Conservation (phyloP, 139 green algal species). For the Chlorella ohadii region DNA sequence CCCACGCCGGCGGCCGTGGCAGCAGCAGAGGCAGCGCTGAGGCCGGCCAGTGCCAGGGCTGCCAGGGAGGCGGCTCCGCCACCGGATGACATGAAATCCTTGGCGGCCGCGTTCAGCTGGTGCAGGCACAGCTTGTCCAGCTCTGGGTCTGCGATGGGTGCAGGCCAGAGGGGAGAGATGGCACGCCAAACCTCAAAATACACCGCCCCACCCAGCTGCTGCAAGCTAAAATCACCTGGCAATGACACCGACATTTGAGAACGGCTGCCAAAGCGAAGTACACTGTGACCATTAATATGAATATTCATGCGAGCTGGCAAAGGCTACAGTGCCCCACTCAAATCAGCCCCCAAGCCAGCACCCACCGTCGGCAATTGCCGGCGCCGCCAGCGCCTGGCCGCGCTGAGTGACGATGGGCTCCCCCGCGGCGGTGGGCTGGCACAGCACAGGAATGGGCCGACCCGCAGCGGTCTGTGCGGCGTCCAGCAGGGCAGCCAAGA, state of each 20-base stretch:
- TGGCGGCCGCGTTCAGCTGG: conserved; percentile 39
- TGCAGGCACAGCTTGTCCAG: conserved; percentile 69
- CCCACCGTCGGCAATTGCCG: conserved; percentile 1
- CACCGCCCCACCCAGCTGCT: no score
- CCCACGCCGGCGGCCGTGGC: neutral
- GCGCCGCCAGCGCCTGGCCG: conserved; percentile 7
- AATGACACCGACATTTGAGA: no score
- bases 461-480: conserved; percentile 65
- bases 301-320: no score
- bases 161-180: no score
- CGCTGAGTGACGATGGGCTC: conserved; percentile 54
- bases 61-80: conserved; percentile 17
- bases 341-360: no score
- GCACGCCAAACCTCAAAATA: no score
- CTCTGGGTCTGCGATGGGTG: conserved; percentile 61
- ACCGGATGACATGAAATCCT: conserved; percentile 39
- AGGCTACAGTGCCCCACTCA: no score
- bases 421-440: conserved; percentile 61
- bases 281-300: no score
- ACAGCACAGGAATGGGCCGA: conserved; percentile 65
- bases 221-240: no score
- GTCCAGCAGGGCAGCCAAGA: conserved; percentile 77
- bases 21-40: neutral
- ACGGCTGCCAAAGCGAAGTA: no score
- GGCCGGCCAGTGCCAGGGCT: conserved; percentile 33